Percentiles rank a stretch among this genome's conserved stretches.
phyloP scores from a whole-genome alignment of 116 monocot genomes.

The Thalassia testudinum region DNA sequence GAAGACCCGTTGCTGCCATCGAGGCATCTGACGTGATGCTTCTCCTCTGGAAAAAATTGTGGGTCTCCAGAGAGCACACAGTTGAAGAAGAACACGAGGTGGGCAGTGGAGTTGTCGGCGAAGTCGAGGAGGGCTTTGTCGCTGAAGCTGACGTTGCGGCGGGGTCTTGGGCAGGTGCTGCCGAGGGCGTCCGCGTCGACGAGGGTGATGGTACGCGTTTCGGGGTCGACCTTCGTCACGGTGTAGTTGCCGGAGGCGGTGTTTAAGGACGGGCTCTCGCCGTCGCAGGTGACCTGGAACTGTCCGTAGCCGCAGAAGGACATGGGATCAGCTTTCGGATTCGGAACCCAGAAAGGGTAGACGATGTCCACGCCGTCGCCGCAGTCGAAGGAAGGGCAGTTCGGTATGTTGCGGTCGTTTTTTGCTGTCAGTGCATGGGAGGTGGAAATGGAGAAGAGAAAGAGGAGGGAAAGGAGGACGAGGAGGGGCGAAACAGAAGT shows the following conservation, averaged over 20 bases:
- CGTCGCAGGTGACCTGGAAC: slow-evolving; percentile 10
- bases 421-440: background rate
- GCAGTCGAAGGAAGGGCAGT: slow-evolving; percentile 9
- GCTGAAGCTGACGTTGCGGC: slow-evolving; percentile 10
- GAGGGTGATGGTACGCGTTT: slow-evolving; percentile 1
- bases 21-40: background rate
- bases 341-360: slow-evolving; percentile 9
- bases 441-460: background rate
- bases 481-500: too few species aligned
- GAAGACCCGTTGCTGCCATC: background rate
- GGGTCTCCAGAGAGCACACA: slow-evolving; percentile 1
- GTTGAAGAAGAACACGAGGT: slow-evolving; percentile 19
- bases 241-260: slow-evolving; percentile 5
- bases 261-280: slow-evolving; percentile 1
- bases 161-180: background rate
- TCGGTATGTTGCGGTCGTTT: background rate
- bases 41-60: too few species aligned
- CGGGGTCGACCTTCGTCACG: background rate
- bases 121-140: background rate
- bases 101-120: background rate
- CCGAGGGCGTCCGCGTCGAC: background rate
- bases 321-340: background rate
- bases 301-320: slow-evolving; percentile 9
- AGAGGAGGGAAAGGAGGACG: too few species aligned
- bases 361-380: background rate